A percentile compares a stretch with the other conserved stretches of the same genome.
Evolutionary conservation across 305 asterid genomes (phyloP).

Genomic region (Solanum chacoense): DNA sequence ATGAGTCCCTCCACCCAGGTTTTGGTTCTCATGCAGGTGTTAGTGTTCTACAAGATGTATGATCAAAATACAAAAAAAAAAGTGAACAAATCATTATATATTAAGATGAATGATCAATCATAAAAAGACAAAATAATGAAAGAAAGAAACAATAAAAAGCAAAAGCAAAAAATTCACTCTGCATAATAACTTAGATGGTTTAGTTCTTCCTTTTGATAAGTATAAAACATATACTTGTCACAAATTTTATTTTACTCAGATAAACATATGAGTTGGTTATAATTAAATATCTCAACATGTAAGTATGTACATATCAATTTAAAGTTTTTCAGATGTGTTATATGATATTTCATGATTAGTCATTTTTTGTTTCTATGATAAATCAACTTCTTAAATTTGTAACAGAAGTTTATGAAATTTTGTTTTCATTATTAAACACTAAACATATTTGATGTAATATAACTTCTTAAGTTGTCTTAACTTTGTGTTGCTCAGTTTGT

Average conservation of each 20-base stretch:
- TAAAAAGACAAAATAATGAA: background rate
- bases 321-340: background rate
- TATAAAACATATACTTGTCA: background rate
- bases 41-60: background rate
- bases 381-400: background rate
- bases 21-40: background rate
- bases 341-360: background rate
- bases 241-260: background rate
- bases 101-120: background rate
- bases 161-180: background rate
- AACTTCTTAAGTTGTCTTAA: background rate
- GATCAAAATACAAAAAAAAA: background rate
- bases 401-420: background rate
- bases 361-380: background rate
- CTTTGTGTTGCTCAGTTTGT: background rate
- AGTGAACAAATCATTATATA: background rate
- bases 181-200: background rate
- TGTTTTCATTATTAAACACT: background rate
- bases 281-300: background rate
- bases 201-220: background rate
- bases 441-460: background rate
- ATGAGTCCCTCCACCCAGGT: background rate
- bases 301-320: background rate
- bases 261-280: background rate
- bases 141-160: background rate